Percentiles rank a stretch among this genome's conserved stretches.
Evolutionary conservation across 768 basidiomycete genomes (phyloP).

Genomic region (Vararia minispora): DNA sequence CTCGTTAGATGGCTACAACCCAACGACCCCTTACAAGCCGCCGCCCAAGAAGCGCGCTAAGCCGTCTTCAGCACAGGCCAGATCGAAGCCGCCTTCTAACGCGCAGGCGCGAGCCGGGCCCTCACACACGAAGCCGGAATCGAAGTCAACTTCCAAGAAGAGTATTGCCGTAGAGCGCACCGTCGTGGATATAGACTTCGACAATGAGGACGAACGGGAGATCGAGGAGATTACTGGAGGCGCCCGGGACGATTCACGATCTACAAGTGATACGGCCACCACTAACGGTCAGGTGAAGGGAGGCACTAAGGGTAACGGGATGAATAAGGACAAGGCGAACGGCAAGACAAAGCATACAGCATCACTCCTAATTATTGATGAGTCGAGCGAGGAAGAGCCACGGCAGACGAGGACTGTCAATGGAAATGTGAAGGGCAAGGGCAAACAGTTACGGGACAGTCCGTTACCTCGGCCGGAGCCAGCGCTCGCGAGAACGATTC

Average conservation of each 20-base stretch:
- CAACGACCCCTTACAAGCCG: conserved; percentile 19
- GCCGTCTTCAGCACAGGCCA: conserved; percentile 8
- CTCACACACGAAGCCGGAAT: conserved; percentile 14
- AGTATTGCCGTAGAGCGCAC: conserved; percentile 7
- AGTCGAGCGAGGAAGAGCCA: conserved; percentile 9
- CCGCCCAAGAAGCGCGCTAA: conserved; percentile 16
- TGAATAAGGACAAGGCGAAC: conserved; percentile 23
- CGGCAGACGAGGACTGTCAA: conserved; percentile 11
- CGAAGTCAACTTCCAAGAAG: conserved; percentile 8
- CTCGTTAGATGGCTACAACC: conserved; percentile 18
- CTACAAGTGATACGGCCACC: neutral
- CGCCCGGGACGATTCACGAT: conserved; percentile 7
- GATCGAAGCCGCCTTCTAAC: conserved; percentile 8
- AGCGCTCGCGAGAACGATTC: conserved; percentile 12
- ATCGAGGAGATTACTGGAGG: conserved; percentile 11
- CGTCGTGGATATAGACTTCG: conserved; percentile 8
- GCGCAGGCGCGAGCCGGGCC: conserved; percentile 11
- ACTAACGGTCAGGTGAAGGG: conserved; percentile 7
- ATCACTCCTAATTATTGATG: conserved; percentile 4
- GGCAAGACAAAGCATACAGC: conserved; percentile 14
- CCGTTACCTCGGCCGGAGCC: conserved; percentile 6
- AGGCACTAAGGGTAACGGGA: conserved; percentile 17
- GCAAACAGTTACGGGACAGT: too few relatives aligned
- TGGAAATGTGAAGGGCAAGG: neutral
- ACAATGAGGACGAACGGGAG: conserved; percentile 14